phyloP scores from a whole-genome alignment of 225 moss, liverwort and hornwort species.

The Physcomitrellopsis africana region DNA sequence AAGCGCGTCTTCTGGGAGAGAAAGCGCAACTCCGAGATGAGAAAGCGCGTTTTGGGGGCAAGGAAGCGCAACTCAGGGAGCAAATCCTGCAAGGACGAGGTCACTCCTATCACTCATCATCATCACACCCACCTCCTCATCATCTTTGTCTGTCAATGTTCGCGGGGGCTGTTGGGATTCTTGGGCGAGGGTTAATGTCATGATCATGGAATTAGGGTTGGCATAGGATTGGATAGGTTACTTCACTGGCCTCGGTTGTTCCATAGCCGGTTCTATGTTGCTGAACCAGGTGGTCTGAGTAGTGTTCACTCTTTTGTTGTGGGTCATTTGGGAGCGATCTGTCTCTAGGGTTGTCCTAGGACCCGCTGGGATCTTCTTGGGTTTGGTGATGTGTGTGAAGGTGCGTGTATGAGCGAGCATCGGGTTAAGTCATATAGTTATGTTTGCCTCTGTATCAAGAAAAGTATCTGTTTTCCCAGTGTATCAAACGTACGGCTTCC shows the following conservation, averaged over 20 bases:
- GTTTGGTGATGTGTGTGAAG: conserved; percentile 14
- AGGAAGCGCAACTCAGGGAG: conserved; percentile 12
- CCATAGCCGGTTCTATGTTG: too few species aligned
- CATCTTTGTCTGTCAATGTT: not conserved
- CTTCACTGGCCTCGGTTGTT: conserved; percentile 5
- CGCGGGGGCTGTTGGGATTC: not conserved
- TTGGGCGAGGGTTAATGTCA: conserved; percentile 12
- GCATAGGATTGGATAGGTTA: conserved; percentile 2
- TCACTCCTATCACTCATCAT: conserved; percentile 21
- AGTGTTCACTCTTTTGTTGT: not conserved
- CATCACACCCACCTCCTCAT: not conserved
- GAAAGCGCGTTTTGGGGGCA: too few species aligned
- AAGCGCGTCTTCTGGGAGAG: not conserved
- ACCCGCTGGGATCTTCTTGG: not conserved
- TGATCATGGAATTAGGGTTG: conserved; percentile 20
- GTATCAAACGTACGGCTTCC: not conserved
- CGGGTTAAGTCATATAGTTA: not conserved
- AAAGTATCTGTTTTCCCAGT: not conserved
- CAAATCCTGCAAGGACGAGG: conserved; percentile 13
- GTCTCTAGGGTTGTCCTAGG: not conserved
- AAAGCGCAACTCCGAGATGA: not conserved
- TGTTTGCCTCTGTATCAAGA: not conserved
- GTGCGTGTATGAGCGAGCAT: conserved; percentile 11
- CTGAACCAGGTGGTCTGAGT: not conserved
- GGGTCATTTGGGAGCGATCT: too few species aligned